These are phyloP conservation scores for Xylariaceae sp. DNA, from an alignment of 2,329 filamentous ascomycete species.

Conservation along the genomic window DNA sequence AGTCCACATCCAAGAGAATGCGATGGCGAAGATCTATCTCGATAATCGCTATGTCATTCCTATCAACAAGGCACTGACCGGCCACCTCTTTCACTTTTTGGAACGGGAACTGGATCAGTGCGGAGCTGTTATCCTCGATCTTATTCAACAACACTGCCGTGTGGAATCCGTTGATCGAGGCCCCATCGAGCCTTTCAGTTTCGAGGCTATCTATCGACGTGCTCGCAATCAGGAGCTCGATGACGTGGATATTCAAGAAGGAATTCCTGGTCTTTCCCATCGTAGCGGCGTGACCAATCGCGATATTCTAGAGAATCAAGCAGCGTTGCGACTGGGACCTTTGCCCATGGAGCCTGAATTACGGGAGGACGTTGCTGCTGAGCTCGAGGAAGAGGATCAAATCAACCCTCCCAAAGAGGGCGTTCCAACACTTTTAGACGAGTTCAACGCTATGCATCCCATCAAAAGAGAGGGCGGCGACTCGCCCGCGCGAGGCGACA, in stretches of 20 bases:
- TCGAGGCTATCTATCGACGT: constrained; percentile 55
- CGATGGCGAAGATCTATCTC: constrained; percentile 73
- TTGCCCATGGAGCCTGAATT: constrained; percentile 79
- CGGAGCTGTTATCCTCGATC: constrained; percentile 68
- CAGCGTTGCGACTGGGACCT: constrained; percentile 68
- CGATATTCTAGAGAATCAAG: constrained; percentile 52
- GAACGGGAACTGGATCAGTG: constrained; percentile 81
- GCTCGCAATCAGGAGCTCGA: constrained; percentile 58
- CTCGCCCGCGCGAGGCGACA: constrained; percentile 67
- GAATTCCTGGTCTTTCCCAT: constrained; percentile 50
- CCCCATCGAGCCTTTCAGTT: constrained; percentile 58
- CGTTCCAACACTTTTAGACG: constrained; percentile 70
- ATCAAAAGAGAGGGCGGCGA: constrained; percentile 90
- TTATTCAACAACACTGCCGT: constrained; percentile 59
- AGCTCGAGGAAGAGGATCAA: constrained; percentile 80
- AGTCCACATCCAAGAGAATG: constrained; percentile 71
- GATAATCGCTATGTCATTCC: constrained; percentile 86
- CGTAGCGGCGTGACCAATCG: constrained; percentile 58
- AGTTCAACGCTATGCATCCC: constrained; percentile 73
- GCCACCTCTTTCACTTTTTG: constrained; percentile 78
- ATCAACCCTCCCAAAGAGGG: constrained; percentile 67
- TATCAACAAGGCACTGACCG: constrained; percentile 78
- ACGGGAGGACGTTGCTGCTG: constrained; percentile 77
- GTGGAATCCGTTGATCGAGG: constrained; percentile 55
- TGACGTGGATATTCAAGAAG: constrained; percentile 58